These are phyloP conservation scores for Exsudoporus floridanus DNA, from an alignment of 1,284 basidiomycete species.

Conservation along the genomic window DNA sequence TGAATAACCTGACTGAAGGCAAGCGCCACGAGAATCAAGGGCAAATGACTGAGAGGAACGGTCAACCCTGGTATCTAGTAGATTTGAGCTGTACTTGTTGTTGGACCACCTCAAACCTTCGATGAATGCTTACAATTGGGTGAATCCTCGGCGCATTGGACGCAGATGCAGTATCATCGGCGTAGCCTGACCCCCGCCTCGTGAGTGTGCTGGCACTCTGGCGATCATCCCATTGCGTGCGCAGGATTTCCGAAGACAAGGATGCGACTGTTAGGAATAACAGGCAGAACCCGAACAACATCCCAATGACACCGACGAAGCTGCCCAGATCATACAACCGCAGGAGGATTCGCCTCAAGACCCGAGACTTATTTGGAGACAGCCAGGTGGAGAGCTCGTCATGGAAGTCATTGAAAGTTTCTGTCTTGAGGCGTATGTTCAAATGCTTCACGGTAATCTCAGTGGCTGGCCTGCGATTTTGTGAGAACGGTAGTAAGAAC, in stretches of 20 bases:
- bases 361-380: constrained; percentile 21
- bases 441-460: constrained; percentile 34
- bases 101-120: not conserved
- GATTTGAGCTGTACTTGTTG: constrained; percentile 8
- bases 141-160: constrained; percentile 30
- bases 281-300: constrained; percentile 44
- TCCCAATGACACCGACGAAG: constrained; percentile 49
- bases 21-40: constrained; percentile 58
- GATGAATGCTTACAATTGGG: constrained; percentile 45
- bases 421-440: constrained; percentile 53
- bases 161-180: constrained; percentile 5
- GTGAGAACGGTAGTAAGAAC: constrained; percentile 25
- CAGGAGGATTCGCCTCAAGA: constrained; percentile 30
- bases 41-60: constrained; percentile 63
- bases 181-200: constrained; percentile 17
- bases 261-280: constrained; percentile 40
- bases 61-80: constrained; percentile 73
- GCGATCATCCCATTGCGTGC: not conserved
- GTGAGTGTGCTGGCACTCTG: constrained; percentile 9
- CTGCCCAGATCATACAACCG: constrained; percentile 52
- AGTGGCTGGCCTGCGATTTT: constrained; percentile 16
- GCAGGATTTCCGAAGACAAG: constrained; percentile 25
- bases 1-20: constrained; percentile 62
- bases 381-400: constrained; percentile 42
- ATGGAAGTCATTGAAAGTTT: constrained; percentile 52